phyloP scores from a whole-genome alignment of 192 early-diverging fungal species.

The Gryganskiella cystojenkinii region DNA sequence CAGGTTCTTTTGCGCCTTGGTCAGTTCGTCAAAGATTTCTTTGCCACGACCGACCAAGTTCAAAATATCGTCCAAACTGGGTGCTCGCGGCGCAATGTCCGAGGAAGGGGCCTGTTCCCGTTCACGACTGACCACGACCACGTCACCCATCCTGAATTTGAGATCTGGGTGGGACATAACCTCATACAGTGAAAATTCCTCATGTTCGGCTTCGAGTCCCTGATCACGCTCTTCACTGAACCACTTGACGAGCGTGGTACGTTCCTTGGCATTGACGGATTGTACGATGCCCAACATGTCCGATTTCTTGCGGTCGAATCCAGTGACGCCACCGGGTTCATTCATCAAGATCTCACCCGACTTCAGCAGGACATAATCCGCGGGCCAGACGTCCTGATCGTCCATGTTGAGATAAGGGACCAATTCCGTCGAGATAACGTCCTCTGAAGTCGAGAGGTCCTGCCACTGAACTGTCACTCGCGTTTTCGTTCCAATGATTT shows the following conservation, averaged over 20 bases:
- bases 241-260: constrained; percentile 51
- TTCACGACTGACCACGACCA: constrained; percentile 45
- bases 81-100: constrained; percentile 46
- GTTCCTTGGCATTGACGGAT: constrained; percentile 43
- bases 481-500: constrained; percentile 46
- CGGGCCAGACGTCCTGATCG: constrained; percentile 58
- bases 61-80: constrained; percentile 42
- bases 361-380: constrained; percentile 53
- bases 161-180: constrained; percentile 54
- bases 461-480: constrained; percentile 53
- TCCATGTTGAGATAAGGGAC: constrained; percentile 56
- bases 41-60: constrained; percentile 34
- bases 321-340: constrained; percentile 33
- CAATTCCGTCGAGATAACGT: constrained; percentile 29
- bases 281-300: constrained; percentile 57
- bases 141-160: constrained; percentile 48
- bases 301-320: constrained; percentile 41
- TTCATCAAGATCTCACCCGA: constrained; percentile 38
- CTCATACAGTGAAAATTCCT: constrained; percentile 52
- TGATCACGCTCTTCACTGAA: constrained; percentile 54
- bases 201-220: constrained; percentile 43
- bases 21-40: constrained; percentile 33
- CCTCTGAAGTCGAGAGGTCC: constrained; percentile 32
- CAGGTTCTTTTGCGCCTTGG: not conserved
- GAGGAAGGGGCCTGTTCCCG: constrained; percentile 31